phyloP scores from a whole-genome alignment of 495 filamentous ascomycete genomes.

The Penicillium diatomitis region DNA sequence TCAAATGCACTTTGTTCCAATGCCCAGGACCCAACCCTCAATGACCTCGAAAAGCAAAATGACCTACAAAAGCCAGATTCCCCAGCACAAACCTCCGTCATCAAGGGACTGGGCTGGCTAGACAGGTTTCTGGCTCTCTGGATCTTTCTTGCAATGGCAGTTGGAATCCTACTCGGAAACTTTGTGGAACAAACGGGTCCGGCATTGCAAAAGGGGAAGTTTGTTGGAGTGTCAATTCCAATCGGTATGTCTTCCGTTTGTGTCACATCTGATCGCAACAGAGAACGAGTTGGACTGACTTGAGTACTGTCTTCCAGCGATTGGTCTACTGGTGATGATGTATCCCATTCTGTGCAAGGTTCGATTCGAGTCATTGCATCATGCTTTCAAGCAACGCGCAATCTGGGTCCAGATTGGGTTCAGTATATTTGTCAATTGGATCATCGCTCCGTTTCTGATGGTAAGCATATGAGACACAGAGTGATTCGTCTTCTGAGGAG shows the following conservation, averaged over 20 bases:
- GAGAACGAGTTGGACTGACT: not conserved
- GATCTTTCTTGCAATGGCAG: constrained; percentile 79
- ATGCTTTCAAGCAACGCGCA: constrained; percentile 47
- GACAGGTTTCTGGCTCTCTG: constrained; percentile 75
- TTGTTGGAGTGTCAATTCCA: constrained; percentile 69
- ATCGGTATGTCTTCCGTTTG: constrained; percentile 51
- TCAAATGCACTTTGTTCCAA: too few relatives aligned
- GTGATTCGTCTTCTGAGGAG: not conserved
- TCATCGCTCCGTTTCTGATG: constrained; percentile 86
- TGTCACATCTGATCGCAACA: too few relatives aligned
- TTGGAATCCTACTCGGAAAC: constrained; percentile 75
- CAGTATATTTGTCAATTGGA: constrained; percentile 77
- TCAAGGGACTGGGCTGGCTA: constrained; percentile 54
- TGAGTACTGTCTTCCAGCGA: constrained; percentile 32
- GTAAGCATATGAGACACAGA: constrained; percentile 28
- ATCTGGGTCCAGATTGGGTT: constrained; percentile 77
- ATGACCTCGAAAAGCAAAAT: constrained; percentile 13
- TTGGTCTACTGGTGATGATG: constrained; percentile 89
- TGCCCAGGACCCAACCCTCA: not conserved
- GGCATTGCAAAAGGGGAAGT: constrained; percentile 61
- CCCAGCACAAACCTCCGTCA: constrained; percentile 18
- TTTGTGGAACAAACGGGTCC: constrained; percentile 57
- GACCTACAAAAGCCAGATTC: not conserved
- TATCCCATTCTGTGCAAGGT: constrained; percentile 93
- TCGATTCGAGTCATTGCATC: constrained; percentile 71